A percentile compares a stretch with the other conserved stretches of the same genome.
These are phyloP conservation scores for Saitozyma podzolica DNA, from an alignment of 768 basidiomycete species.

Conservation along the genomic window DNA sequence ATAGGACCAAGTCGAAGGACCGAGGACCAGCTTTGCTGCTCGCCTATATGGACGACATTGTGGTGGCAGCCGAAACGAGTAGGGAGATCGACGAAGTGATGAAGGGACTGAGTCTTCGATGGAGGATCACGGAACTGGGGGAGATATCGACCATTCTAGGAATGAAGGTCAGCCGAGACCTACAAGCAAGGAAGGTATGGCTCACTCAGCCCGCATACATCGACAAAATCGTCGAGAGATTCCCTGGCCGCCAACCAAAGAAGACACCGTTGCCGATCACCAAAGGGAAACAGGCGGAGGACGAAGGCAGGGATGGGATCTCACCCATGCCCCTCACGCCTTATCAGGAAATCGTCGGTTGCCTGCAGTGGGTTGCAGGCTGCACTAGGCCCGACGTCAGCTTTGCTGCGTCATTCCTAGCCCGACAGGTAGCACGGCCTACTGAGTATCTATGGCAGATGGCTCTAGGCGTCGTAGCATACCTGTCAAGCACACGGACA, in stretches of 20 bases:
- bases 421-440: slow-evolving; percentile 21
- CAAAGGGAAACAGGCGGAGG: background rate
- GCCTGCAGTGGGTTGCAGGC: slow-evolving; percentile 49
- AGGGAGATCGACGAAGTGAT: background rate
- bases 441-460: slow-evolving; percentile 47
- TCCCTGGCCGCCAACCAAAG: slow-evolving; percentile 6
- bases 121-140: slow-evolving; percentile 12
- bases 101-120: background rate
- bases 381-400: slow-evolving; percentile 50
- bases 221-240: slow-evolving; percentile 15
- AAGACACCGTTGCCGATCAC: slow-evolving; percentile 12
- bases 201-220: slow-evolving; percentile 24
- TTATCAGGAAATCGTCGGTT: slow-evolving; percentile 37
- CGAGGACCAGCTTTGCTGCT: slow-evolving; percentile 8
- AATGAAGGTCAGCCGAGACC: slow-evolving; percentile 12
- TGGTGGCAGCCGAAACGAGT: background rate
- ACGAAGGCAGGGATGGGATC: background rate
- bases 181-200: slow-evolving; percentile 1
- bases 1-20: background rate
- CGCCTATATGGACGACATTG: slow-evolving; percentile 11
- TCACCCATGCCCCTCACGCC: background rate
- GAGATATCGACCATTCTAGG: slow-evolving; percentile 8
- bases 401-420: slow-evolving; percentile 19
- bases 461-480: slow-evolving; percentile 3
- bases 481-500: slow-evolving; percentile 49